Evolutionary conservation across 805 yeast species (phyloP).

Genomic region (Pichia eremophila): DNA sequence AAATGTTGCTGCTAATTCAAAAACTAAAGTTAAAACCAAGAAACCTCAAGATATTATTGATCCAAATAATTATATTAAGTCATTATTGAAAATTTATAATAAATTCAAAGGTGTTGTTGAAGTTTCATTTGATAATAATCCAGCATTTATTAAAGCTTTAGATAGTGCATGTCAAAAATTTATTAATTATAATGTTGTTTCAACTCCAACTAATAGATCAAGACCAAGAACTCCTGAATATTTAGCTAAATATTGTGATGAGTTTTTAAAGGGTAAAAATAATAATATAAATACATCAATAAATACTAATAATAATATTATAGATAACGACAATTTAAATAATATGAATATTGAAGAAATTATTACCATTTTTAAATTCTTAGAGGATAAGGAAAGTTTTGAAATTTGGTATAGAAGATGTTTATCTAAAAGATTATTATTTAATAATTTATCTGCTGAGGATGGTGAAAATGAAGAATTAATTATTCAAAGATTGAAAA

Average conservation of each 20-base stretch:
- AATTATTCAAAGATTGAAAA: constrained; percentile 77
- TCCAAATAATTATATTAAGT: constrained; percentile 73
- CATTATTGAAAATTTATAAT: constrained; percentile 60
- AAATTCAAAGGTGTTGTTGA: constrained; percentile 58
- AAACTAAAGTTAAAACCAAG: constrained; percentile 1
- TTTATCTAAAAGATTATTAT: constrained; percentile 78
- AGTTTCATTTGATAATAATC: constrained; percentile 60
- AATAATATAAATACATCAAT: background rate
- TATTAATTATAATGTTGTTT: constrained; percentile 75
- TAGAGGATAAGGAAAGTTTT: constrained; percentile 91
- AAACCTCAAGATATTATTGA: constrained; percentile 25
- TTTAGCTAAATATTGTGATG: constrained; percentile 83
- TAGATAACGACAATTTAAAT: constrained; percentile 12
- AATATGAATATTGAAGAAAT: constrained; percentile 79
- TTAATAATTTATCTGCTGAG: constrained; percentile 65
- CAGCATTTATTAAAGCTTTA: constrained; percentile 74
- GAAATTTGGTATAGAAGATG: constrained; percentile 86
- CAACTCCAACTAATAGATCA: constrained; percentile 51
- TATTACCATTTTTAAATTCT: constrained; percentile 76
- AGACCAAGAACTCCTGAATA: constrained; percentile 84
- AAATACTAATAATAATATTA: background rate
- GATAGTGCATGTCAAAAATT: constrained; percentile 82
- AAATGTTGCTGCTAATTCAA: background rate
- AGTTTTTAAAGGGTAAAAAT: constrained; percentile 68
- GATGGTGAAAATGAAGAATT: constrained; percentile 79